Percentiles rank a stretch among this genome's conserved stretches.
Evolutionary conservation across 2,329 filamentous ascomycete species (phyloP).

Genomic region (Colletotrichum neosansevieriae): DNA sequence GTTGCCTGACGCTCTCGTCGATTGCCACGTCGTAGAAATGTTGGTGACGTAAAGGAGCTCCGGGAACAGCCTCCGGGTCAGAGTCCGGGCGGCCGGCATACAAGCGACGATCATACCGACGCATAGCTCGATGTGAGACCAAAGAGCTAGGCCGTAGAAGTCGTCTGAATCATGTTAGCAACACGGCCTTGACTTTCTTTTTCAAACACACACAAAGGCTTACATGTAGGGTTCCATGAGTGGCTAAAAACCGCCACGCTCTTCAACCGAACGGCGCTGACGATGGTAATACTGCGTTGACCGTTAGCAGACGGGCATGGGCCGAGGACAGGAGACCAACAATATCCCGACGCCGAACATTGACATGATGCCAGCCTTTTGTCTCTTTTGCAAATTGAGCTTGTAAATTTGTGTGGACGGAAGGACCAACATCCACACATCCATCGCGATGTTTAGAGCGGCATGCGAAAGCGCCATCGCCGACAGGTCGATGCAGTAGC

Average conservation of each 20-base stretch:
- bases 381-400: constrained; percentile 34
- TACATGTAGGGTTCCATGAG: constrained; percentile 36
- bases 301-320: not conserved
- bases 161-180: constrained; percentile 10
- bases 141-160: constrained; percentile 49
- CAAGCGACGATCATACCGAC: constrained; percentile 29
- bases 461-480: constrained; percentile 32
- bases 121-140: constrained; percentile 32
- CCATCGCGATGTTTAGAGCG: constrained; percentile 20
- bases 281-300: constrained; percentile 20
- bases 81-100: constrained; percentile 32
- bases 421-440: constrained; percentile 30
- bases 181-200: no score
- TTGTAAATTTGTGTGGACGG: constrained; percentile 32
- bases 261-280: constrained; percentile 23
- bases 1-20: constrained; percentile 27
- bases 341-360: constrained; percentile 35
- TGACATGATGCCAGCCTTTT: constrained; percentile 33
- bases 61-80: constrained; percentile 24
- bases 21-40: not conserved
- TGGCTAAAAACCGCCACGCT: constrained; percentile 19
- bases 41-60: constrained; percentile 29
- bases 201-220: not conserved
- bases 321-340: not conserved
- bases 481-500: constrained; percentile 23